Evolutionary conservation across 2,329 filamentous ascomycete genomes (phyloP), one percentile per base, ranked within the genome.

Genomic region (Aspergillus thermomutatus): DNA sequence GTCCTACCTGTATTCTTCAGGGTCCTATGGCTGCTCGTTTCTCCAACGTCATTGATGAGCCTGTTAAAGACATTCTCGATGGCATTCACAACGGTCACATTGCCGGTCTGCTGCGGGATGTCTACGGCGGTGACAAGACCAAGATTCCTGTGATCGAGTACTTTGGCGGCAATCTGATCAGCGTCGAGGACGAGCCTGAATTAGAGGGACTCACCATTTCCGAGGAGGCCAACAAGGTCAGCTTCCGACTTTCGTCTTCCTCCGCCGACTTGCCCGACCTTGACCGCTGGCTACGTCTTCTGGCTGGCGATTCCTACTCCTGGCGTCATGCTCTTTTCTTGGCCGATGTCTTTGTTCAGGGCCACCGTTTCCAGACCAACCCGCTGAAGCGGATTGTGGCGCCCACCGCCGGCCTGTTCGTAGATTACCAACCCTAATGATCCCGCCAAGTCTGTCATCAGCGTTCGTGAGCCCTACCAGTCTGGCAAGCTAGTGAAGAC

Each of bases 291-390:
- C 79, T 97, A 65, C 83, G 91, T 54, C 85, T 97, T 17, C 83
- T 99, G 52, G 94, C 93, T 41, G 94, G 94, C 19, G 84, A 86
- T 49, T 87, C 83, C 58, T 90, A 92, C 69, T 97, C 90, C 50
- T 99, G 94, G 94, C 87, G 93, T 57, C 91, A 97, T 71, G 94
- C 94, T 27, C 86, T 99, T 58, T 93, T 99, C 76, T 91, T 91
- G 58, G 89, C 92, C 0, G 93, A 99, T 65, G 89, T 97, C 27
- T 88, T 97, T 62, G 90, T 97, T 4, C 94, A 99, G 75, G 94
- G 92, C n/a, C 89, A 96, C 74, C 92, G 95, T 71, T 97, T 96
- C 80, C 91, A 97, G 79, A 96, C 91, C 56, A 99, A 99, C 77
- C 94, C 94, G 0, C 89, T 97, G 79, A 89, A 88, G 72, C 87